Evolutionary conservation across 192 early-diverging fungal genomes (phyloP).

Genomic region (Backusella australiensis): DNA sequence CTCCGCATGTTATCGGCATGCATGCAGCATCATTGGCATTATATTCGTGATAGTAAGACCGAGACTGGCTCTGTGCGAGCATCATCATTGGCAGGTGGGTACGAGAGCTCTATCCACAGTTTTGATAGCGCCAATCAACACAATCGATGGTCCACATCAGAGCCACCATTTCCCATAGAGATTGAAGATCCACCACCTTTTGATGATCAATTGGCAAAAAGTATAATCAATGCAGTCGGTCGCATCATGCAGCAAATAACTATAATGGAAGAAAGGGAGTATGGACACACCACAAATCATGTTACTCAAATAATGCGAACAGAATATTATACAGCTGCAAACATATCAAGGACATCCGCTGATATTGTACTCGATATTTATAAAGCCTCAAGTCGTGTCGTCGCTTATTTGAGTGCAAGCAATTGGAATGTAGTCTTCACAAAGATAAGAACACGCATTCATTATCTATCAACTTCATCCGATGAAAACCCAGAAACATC

Average conservation of each 20-base stretch:
- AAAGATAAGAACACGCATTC: constrained; percentile 65
- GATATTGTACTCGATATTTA: constrained; percentile 72
- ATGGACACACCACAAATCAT: constrained; percentile 33
- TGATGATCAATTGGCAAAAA: constrained; percentile 70
- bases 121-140: constrained; percentile 16
- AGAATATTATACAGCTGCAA: constrained; percentile 26
- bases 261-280: constrained; percentile 42
- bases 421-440: constrained; percentile 86
- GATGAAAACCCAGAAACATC: constrained; percentile 72
- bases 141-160: constrained; percentile 12
- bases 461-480: constrained; percentile 58
- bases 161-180: constrained; percentile 25
- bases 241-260: constrained; percentile 62
- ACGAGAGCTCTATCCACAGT: constrained; percentile 19
- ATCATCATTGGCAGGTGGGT: neutral
- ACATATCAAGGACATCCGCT: constrained; percentile 18
- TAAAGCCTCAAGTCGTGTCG: constrained; percentile 78
- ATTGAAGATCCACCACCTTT: constrained; percentile 72
- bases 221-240: constrained; percentile 58
- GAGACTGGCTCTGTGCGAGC: constrained; percentile 25
- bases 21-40: constrained; percentile 86
- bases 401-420: constrained; percentile 84
- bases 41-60: constrained; percentile 49
- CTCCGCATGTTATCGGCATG: constrained; percentile 80
- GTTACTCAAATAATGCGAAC: constrained; percentile 27